These are phyloP conservation scores for Anthracocystis walkeri DNA, from an alignment of 1,284 basidiomycete genomes.

Conservation along the genomic window DNA sequence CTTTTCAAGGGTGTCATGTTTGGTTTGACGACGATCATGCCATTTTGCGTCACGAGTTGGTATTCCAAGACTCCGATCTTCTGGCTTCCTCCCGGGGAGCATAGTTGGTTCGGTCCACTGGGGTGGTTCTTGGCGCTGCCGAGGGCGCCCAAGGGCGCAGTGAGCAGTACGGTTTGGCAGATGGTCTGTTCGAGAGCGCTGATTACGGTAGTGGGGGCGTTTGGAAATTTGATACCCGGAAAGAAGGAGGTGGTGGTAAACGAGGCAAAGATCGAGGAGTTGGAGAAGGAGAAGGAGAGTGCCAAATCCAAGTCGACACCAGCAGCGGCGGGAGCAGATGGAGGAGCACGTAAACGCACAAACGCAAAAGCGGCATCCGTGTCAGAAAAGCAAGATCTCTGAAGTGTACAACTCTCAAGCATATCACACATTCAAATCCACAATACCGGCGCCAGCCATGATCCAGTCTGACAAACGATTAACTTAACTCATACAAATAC, in stretches of 20 bases:
- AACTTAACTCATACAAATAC: slow-evolving; percentile 27
- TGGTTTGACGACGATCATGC: slow-evolving; percentile 59
- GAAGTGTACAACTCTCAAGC: background rate
- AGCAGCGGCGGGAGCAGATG: background rate
- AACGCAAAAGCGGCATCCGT: slow-evolving; percentile 14
- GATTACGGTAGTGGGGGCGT: slow-evolving; percentile 13
- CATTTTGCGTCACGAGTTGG: slow-evolving; percentile 64
- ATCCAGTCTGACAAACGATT: background rate
- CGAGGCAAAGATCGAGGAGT: slow-evolving; percentile 16
- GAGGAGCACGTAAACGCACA: slow-evolving; percentile 22
- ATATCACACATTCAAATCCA: background rate
- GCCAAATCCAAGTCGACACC: background rate
- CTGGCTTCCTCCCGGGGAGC: slow-evolving; percentile 59
- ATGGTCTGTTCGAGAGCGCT: slow-evolving; percentile 47
- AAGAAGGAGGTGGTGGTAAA: slow-evolving; percentile 31
- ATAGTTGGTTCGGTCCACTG: slow-evolving; percentile 61
- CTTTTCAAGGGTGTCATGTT: slow-evolving; percentile 62
- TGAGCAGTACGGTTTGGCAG: slow-evolving; percentile 51
- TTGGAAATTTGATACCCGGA: slow-evolving; percentile 24
- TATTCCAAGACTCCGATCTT: slow-evolving; percentile 67
- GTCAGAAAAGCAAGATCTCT: slow-evolving; percentile 34
- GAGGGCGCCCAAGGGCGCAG: slow-evolving; percentile 55
- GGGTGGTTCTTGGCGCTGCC: slow-evolving; percentile 59
- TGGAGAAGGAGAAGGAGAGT: slow-evolving; percentile 11
- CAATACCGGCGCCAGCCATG: background rate